Base-by-base conservation (phyloP, 2,329 filamentous ascomycete species). In the Clarireedia sp. region DNA sequence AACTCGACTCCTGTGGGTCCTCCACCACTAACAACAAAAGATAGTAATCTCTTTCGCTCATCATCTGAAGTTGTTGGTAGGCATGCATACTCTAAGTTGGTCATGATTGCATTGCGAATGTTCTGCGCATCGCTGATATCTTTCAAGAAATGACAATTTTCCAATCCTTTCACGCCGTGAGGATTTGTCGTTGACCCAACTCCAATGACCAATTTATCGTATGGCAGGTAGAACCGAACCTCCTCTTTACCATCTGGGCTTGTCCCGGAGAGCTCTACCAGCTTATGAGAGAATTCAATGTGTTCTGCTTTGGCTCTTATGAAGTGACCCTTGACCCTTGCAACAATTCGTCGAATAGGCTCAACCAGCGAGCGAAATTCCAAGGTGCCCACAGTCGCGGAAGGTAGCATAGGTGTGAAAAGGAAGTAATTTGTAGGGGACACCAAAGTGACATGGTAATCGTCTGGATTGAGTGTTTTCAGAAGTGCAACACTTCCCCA, bases 1-100 rank as follows among this genome's bases (percentile, higher is more conserved):
- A 99, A 99, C 70, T 99, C 94, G 37, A 99, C 94, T 58, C 94
- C 94, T 0, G 94, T 99, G 3, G 94, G 94, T 0, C 94, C 94
- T 64, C 94, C 94, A 53, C 94, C 94, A 67, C 89, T 92, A 56
- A 99, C 76, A n/a, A 96, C 94, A 66, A 99, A 99, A 0, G 94
- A 97, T 4, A 99, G 78, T 16, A 99, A 76, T 40, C 92, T 83
- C 67, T 80, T 86, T 60, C 94, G 84, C 72, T 99, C 94, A 44
- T 90, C 85, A 65, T 99, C 92, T 0, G 81, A 74, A 0, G 91
- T 97, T 0, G 91, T 96, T 0, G 95, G 95, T n/a, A 99, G 74
- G 66, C 90, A 96, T 21, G 94, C 90, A 37, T 85, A 75, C 70
- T 99, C 94, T 57, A 99, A 80, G 67, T 99, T 99, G 45, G 86